phyloP scores from a whole-genome alignment of 805 yeast species.

The Candida koratica region DNA sequence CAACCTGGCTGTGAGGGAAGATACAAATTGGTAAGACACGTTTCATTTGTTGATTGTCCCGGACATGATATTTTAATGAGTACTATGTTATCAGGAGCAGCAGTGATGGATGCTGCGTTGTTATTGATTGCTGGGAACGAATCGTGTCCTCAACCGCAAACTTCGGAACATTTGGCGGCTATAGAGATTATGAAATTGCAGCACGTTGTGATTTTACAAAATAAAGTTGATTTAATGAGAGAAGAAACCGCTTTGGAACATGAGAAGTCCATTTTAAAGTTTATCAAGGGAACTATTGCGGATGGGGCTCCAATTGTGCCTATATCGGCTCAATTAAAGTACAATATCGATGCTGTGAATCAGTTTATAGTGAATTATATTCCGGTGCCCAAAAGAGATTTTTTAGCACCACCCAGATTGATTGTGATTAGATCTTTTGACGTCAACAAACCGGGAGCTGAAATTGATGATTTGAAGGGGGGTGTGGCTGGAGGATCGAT shows the following conservation, averaged over 20 bases:
- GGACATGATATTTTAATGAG: constrained; percentile 99
- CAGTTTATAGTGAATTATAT: constrained; percentile 92
- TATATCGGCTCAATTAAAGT: constrained; percentile 96
- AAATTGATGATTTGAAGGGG: constrained; percentile 93
- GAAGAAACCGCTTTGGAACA: constrained; percentile 96
- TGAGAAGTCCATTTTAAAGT: constrained; percentile 84
- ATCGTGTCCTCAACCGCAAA: constrained; percentile 99
- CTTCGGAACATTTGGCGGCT: constrained; percentile 98
- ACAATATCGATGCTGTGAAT: constrained; percentile 97
- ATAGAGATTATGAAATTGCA: constrained; percentile 98
- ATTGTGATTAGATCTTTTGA: constrained; percentile 98
- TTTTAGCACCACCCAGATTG: constrained; percentile 86
- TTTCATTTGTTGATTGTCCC: constrained; percentile 98
- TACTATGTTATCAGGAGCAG: constrained; percentile 99
- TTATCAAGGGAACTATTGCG: constrained; percentile 96
- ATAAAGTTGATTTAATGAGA: constrained; percentile 97
- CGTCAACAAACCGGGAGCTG: constrained; percentile 98
- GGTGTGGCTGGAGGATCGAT: constrained; percentile 99
- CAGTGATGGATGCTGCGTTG: constrained; percentile 99
- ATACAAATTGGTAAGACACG: constrained; percentile 89
- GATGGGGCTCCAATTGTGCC: constrained; percentile 99
- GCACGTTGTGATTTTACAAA: constrained; percentile 93
- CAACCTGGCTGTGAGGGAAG: constrained; percentile 86
- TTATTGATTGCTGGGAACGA: constrained; percentile 96
- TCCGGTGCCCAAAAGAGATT: constrained; percentile 96